Evolutionary conservation across 192 early-diverging fungal genomes (phyloP).

Genomic region (Irineochytrium annulatum): DNA sequence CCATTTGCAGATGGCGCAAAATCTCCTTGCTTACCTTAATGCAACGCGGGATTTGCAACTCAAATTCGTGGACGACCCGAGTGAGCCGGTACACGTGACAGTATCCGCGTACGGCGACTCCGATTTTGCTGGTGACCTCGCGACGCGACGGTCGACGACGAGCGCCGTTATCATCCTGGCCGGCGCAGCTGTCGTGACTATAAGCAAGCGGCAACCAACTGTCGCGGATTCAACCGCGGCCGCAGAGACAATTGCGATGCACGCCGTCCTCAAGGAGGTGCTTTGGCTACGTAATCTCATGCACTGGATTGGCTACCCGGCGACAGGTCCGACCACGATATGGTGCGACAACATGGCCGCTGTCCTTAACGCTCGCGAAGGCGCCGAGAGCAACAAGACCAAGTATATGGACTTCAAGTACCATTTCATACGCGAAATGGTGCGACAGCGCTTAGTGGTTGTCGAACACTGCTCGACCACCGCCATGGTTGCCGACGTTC

Average conservation of each 20-base stretch:
- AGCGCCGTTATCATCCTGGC: neutral
- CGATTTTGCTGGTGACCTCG: neutral
- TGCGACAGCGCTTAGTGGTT: neutral
- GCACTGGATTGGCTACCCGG: neutral
- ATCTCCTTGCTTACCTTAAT: slow-evolving; percentile 1
- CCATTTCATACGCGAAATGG: neutral
- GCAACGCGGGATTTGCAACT: neutral
- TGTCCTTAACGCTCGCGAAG: neutral
- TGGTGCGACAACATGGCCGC: neutral
- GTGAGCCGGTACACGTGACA: neutral
- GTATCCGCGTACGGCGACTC: neutral
- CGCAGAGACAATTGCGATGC: neutral
- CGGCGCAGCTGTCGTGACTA: neutral
- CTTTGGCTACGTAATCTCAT: neutral
- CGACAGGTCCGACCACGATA: neutral
- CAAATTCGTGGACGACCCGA: neutral
- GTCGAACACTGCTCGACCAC: neutral
- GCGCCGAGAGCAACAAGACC: neutral
- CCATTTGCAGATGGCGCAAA: neutral
- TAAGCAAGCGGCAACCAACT: neutral
- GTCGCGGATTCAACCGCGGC: neutral
- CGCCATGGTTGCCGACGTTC: neutral
- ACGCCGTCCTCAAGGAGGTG: neutral
- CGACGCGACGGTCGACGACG: neutral
- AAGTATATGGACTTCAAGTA: slow-evolving; percentile 1